These are phyloP conservation scores for Cinnamomum micranthum DNA, from an alignment of 164 flowering plant genomes.

Conservation along the genomic window DNA sequence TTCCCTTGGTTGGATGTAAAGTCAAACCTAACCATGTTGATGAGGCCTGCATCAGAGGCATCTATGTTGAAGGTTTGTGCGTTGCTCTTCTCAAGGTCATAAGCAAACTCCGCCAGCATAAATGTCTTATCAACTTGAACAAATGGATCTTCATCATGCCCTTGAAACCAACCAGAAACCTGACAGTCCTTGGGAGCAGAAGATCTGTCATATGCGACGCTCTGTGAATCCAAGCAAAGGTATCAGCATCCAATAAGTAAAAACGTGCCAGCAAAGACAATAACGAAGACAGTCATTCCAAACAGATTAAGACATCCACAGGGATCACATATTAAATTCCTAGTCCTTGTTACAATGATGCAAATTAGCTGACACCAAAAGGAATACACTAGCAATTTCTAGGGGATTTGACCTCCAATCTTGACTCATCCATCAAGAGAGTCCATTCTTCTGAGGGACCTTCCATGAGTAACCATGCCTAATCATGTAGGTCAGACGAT, in stretches of 20 bases:
- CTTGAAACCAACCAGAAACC: slow-evolving; percentile 63
- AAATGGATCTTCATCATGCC: slow-evolving; percentile 17
- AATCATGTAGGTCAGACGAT: background rate
- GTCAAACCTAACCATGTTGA: slow-evolving; percentile 72
- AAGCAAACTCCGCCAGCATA: slow-evolving; percentile 58
- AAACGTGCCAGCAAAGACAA: background rate
- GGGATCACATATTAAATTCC: background rate
- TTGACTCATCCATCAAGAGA: background rate
- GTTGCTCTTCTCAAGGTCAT: slow-evolving; percentile 81
- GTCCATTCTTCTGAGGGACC: background rate
- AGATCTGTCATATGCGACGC: slow-evolving; percentile 80
- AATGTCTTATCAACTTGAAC: slow-evolving; percentile 32
- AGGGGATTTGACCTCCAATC: background rate
- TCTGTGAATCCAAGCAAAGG: slow-evolving; percentile 33
- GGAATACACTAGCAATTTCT: background rate
- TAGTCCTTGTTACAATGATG: background rate
- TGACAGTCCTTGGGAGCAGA: slow-evolving; percentile 88
- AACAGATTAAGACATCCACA: background rate
- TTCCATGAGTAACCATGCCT: background rate
- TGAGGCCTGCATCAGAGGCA: slow-evolving; percentile 25
- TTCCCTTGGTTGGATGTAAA: slow-evolving; percentile 81
- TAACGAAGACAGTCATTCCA: background rate
- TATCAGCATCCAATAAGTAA: background rate
- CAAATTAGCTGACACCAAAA: too few relatives aligned
- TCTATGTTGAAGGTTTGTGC: slow-evolving; percentile 72